phyloP scores from a whole-genome alignment of 768 basidiomycete species.

The Suillus luteus region DNA sequence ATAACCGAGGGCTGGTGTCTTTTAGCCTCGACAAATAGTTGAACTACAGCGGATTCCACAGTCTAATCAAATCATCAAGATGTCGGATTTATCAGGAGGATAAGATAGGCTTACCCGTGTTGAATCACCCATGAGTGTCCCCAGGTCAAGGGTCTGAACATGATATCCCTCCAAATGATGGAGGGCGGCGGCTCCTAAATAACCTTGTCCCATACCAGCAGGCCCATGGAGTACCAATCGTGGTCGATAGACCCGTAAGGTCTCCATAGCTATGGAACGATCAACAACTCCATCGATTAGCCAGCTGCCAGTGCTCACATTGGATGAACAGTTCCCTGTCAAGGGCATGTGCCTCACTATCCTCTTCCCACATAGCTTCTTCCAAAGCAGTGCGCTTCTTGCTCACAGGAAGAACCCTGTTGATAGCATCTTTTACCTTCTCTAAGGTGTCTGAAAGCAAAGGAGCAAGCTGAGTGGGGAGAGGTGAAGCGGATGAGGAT shows the following conservation, averaged over 20 bases:
- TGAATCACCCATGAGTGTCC: constrained; percentile 84
- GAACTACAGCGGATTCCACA: constrained; percentile 88
- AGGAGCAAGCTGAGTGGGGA: constrained; percentile 84
- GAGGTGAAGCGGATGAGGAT: constrained; percentile 78
- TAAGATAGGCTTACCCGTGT: constrained; percentile 62
- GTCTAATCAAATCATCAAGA: constrained; percentile 51
- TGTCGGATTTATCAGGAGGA: background rate
- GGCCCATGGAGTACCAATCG: constrained; percentile 81
- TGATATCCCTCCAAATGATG: constrained; percentile 97
- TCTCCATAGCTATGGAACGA: constrained; percentile 76
- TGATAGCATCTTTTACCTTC: constrained; percentile 70
- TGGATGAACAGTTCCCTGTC: constrained; percentile 89
- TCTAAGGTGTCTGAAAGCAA: constrained; percentile 71
- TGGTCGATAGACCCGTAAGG: constrained; percentile 86
- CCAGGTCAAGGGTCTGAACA: constrained; percentile 91
- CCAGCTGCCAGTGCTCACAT: constrained; percentile 48
- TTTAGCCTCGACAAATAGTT: constrained; percentile 95
- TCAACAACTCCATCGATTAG: constrained; percentile 1
- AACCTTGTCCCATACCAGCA: constrained; percentile 87
- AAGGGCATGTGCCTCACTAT: constrained; percentile 76
- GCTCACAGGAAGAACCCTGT: constrained; percentile 72
- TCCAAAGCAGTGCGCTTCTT: constrained; percentile 86
- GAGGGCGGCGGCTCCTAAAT: constrained; percentile 86
- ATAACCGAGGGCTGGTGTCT: constrained; percentile 95
- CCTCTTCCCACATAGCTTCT: constrained; percentile 93